phyloP scores from a whole-genome alignment of 2,329 filamentous ascomycete species.

The Fusarium longipes region DNA sequence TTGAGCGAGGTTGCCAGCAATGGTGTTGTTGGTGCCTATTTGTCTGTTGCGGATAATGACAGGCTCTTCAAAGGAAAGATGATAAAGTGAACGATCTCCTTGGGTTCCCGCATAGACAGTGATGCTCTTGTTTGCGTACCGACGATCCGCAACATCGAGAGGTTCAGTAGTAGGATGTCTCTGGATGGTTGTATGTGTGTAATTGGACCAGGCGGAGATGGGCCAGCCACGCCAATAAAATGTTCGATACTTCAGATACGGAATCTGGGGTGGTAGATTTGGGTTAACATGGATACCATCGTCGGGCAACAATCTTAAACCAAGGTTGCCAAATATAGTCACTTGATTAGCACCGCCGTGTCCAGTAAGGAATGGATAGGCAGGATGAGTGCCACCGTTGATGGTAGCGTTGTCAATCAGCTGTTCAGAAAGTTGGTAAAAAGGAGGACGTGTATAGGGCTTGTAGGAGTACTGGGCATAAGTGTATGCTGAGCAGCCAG shows the following conservation, averaged over 20 bases:
- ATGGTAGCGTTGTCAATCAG: neutral
- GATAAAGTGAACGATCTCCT: neutral
- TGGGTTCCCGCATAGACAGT: neutral
- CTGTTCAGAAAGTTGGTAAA: slow-evolving; percentile 9
- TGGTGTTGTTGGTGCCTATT: neutral
- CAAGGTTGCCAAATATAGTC: neutral
- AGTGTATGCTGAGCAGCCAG: slow-evolving; percentile 1
- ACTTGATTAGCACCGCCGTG: slow-evolving; percentile 11
- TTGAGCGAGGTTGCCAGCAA: neutral
- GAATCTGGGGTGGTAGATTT: neutral
- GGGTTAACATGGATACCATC: neutral
- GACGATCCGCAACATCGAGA: slow-evolving; percentile 1
- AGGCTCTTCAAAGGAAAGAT: neutral
- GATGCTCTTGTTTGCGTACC: neutral
- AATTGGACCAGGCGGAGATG: slow-evolving; percentile 4
- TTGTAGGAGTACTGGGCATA: slow-evolving; percentile 7
- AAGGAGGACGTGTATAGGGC: neutral
- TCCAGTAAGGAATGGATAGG: neutral
- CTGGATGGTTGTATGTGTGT: neutral
- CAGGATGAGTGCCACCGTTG: neutral
- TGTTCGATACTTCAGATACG: neutral
- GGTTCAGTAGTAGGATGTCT: neutral
- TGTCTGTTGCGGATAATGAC: neutral
- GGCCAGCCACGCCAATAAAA: slow-evolving; percentile 12
- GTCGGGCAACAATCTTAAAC: neutral